Evolutionary conservation across 768 basidiomycete genomes (phyloP).

Genomic region (Sarcodon aspratus): DNA sequence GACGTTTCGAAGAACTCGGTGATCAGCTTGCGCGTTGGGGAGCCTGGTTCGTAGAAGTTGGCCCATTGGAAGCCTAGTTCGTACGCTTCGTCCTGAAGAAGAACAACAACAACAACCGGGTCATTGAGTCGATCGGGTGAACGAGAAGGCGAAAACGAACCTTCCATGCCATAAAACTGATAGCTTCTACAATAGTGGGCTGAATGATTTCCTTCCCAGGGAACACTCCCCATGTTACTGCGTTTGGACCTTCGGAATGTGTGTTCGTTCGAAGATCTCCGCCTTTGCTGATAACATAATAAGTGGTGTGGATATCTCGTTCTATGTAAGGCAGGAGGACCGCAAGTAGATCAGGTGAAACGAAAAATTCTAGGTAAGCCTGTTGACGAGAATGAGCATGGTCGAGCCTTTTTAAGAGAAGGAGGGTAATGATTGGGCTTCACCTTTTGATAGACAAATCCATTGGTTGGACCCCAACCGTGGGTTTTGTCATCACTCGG

Average conservation of each 20-base stretch:
- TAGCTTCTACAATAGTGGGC: slow-evolving; percentile 93
- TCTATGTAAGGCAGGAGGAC: slow-evolving; percentile 74
- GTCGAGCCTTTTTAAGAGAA: slow-evolving; percentile 1
- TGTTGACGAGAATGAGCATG: slow-evolving; percentile 17
- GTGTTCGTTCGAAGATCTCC: slow-evolving; percentile 94
- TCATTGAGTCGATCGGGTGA: neutral
- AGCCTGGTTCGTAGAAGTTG: slow-evolving; percentile 67
- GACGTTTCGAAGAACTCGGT: slow-evolving; percentile 67
- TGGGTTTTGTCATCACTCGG: slow-evolving; percentile 74
- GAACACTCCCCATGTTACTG: slow-evolving; percentile 99
- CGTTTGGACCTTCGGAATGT: slow-evolving; percentile 90
- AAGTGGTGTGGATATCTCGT: slow-evolving; percentile 80
- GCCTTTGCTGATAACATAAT: slow-evolving; percentile 94
- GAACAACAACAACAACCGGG: slow-evolving; percentile 4
- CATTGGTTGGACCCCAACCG: slow-evolving; percentile 92
- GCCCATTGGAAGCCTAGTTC: slow-evolving; percentile 92
- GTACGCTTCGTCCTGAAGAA: slow-evolving; percentile 82
- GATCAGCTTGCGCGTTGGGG: slow-evolving; percentile 67
- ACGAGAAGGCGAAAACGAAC: slow-evolving; percentile 23
- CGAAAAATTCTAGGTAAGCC: slow-evolving; percentile 97
- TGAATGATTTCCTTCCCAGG: slow-evolving; percentile 94
- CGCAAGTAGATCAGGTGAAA: slow-evolving; percentile 60
- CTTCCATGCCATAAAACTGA: slow-evolving; percentile 99
- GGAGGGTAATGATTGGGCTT: neutral
- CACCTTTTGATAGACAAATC: slow-evolving; percentile 94